These are phyloP conservation scores for Plantago lanceolata DNA, from an alignment of 305 asterid genomes.

Conservation along the genomic window DNA sequence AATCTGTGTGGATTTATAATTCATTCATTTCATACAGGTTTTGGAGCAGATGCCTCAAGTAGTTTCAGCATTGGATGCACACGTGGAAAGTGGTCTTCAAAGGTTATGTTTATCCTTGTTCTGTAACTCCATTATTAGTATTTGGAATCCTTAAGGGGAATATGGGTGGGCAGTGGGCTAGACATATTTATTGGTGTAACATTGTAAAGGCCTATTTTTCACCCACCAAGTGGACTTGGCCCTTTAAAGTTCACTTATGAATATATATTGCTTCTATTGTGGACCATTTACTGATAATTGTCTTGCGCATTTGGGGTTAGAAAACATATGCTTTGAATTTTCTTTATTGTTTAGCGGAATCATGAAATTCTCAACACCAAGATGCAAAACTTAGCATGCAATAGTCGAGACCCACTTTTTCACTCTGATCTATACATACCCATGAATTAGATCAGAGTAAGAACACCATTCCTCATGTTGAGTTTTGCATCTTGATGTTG, in stretches of 20 bases:
- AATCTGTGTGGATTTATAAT: conserved; percentile 12
- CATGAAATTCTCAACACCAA: no score
- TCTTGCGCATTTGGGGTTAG: no score
- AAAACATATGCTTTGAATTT: no score
- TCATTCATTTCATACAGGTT: conserved; percentile 34
- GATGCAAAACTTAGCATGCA: no score
- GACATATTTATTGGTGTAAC: background rate
- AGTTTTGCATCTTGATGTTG: no score
- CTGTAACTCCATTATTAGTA: conserved; percentile 4
- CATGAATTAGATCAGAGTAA: no score
- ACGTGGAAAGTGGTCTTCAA: conserved; percentile 62
- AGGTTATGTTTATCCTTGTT: conserved; percentile 36
- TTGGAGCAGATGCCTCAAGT: conserved; percentile 73
- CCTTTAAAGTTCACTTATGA: no score
- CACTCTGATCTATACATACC: no score
- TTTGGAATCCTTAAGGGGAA: background rate
- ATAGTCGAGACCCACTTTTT: no score
- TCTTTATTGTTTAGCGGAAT: no score
- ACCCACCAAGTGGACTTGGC: no score
- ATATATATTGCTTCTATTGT: background rate
- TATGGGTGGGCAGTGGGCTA: background rate
- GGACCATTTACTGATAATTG: background rate
- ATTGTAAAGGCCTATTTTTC: background rate
- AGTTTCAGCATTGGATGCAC: conserved; percentile 70
- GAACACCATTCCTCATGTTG: no score